Conservation (phyloP, 805 yeast genomes). For the Hanseniaspora lindneri region DNA sequence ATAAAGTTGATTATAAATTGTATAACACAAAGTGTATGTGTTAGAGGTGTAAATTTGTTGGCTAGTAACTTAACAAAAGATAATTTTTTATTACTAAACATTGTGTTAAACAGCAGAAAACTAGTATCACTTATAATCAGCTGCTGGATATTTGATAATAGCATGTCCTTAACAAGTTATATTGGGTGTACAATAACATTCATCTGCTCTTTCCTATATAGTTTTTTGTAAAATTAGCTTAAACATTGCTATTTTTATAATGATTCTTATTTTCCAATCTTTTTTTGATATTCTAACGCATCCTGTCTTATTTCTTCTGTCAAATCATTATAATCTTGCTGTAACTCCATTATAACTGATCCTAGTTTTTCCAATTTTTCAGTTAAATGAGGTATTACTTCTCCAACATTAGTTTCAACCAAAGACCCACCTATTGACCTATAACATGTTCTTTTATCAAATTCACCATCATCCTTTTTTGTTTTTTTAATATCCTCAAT, state of each 20-base stretch:
- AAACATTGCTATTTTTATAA: not conserved
- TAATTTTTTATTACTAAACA: constrained; percentile 4
- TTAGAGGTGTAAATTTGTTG: constrained; percentile 53
- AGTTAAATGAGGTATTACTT: constrained; percentile 52
- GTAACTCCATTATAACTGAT: constrained; percentile 3
- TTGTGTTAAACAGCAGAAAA: constrained; percentile 32
- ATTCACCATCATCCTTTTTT: constrained; percentile 30
- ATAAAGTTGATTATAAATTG: constrained; percentile 34
- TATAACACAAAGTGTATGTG: constrained; percentile 49
- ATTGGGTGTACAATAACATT: constrained; percentile 44
- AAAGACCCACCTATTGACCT: constrained; percentile 91
- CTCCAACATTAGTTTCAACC: constrained; percentile 70
- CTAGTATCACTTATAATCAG: constrained; percentile 49
- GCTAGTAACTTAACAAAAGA: constrained; percentile 31
- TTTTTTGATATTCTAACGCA: constrained; percentile 13
- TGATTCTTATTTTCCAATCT: not conserved
- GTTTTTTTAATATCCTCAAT: constrained; percentile 27
- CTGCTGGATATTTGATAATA: constrained; percentile 40
- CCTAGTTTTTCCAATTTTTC: constrained; percentile 41
- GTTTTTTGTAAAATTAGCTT: not conserved
- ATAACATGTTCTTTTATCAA: constrained; percentile 57
- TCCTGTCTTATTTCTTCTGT: constrained; percentile 15
- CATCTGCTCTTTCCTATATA: constrained; percentile 30
- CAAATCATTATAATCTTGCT: constrained; percentile 13
- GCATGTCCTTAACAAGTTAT: constrained; percentile 30